Conservation (phyloP, 2,329 filamentous ascomycete species). For the Colletotrichum theobromicola region DNA sequence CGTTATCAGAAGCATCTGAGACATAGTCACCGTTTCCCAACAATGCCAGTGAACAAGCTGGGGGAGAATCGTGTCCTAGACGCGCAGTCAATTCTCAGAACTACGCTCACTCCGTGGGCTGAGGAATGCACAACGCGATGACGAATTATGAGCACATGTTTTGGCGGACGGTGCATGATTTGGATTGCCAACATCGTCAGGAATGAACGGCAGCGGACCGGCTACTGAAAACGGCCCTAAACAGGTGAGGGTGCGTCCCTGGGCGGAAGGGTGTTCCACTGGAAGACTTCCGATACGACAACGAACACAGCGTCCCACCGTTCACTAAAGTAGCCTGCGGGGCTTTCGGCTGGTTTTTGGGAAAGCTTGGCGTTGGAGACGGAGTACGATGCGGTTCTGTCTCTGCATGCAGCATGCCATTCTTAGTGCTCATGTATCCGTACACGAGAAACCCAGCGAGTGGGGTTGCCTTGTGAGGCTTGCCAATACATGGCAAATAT, state of each 20-base stretch:
- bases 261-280: background rate
- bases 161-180: background rate
- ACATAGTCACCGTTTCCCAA: too few relatives aligned
- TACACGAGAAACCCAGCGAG: background rate
- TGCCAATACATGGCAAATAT: background rate
- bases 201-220: background rate
- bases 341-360: background rate
- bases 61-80: background rate
- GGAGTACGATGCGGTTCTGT: background rate
- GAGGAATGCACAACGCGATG: background rate
- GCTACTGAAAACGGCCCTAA: slow-evolving; percentile 1
- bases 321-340: slow-evolving; percentile 9
- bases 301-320: background rate
- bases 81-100: background rate
- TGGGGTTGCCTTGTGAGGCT: background rate
- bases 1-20: background rate
- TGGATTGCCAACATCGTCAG: background rate
- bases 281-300: slow-evolving; percentile 21
- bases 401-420: background rate
- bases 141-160: slow-evolving; percentile 1
- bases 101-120: background rate
- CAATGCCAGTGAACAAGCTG: background rate
- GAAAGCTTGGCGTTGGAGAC: slow-evolving; percentile 14
- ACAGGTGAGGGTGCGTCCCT: background rate
- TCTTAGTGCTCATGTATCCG: background rate